phyloP scores from a whole-genome alignment of 176 grass and related monocot species.

The Juncus inflexus region DNA sequence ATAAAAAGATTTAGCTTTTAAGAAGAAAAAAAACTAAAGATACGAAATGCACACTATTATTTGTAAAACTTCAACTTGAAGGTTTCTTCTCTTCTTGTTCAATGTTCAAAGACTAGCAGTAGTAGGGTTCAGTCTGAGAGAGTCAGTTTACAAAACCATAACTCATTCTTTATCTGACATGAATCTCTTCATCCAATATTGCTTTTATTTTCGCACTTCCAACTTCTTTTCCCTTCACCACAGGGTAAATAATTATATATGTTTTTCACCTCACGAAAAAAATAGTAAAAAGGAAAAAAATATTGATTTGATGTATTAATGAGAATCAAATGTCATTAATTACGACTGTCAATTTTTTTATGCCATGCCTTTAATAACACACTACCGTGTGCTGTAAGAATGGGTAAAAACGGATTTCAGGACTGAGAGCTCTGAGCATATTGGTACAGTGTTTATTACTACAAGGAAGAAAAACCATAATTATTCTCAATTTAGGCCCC shows the following conservation, averaged over 20 bases:
- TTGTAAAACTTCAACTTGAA: too few relatives aligned
- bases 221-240: not conserved
- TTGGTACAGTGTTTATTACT: slow-evolving; percentile 1
- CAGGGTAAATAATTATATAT: not conserved
- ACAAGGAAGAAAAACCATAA: slow-evolving; percentile 22
- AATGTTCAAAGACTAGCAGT: too few relatives aligned
- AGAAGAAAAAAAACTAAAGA: too few relatives aligned
- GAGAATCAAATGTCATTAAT: not conserved
- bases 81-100: too few relatives aligned
- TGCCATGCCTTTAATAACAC: not conserved
- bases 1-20: not conserved
- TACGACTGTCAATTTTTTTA: not conserved
- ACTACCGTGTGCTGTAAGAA: slow-evolving; percentile 23
- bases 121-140: too few relatives aligned
- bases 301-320: not conserved
- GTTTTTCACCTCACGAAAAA: too few relatives aligned
- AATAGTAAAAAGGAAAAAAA: not conserved
- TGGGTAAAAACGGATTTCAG: not conserved
- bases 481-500: slow-evolving; percentile 27
- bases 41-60: too few relatives aligned
- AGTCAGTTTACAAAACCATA: not conserved
- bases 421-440: slow-evolving; percentile 1
- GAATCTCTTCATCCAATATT: not conserved
- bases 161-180: not conserved
- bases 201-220: not conserved